phyloP scores from a whole-genome alignment of 805 yeast species.

The Cephaloascus fragrans region DNA sequence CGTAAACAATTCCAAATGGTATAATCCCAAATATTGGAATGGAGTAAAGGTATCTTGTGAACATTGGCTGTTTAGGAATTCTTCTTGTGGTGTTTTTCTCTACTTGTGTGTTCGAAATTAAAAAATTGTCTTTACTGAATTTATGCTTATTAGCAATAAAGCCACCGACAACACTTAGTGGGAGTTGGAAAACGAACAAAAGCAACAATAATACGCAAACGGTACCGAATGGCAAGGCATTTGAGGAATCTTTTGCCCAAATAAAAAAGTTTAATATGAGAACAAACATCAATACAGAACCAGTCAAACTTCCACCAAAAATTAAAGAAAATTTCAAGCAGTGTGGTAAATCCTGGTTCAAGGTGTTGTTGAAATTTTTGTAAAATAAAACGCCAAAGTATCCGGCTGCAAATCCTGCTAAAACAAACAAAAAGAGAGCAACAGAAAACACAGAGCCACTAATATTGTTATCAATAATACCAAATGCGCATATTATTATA shows the following conservation, averaged over 20 bases:
- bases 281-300: constrained; percentile 37
- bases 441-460: constrained; percentile 60
- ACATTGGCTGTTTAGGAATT: constrained; percentile 26
- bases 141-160: constrained; percentile 27
- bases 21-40: constrained; percentile 52
- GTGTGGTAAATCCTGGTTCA: constrained; percentile 13
- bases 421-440: constrained; percentile 48
- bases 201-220: constrained; percentile 47
- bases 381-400: constrained; percentile 57
- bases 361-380: constrained; percentile 39
- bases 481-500: constrained; percentile 45
- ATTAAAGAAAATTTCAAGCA: constrained; percentile 12
- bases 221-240: constrained; percentile 73
- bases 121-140: constrained; percentile 5
- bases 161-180: constrained; percentile 72
- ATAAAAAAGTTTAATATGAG: constrained; percentile 56
- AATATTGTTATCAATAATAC: constrained; percentile 52
- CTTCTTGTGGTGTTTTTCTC: constrained; percentile 4
- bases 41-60: constrained; percentile 18
- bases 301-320: constrained; percentile 32
- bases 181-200: constrained; percentile 61
- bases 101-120: constrained; percentile 13
- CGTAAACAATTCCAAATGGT: constrained; percentile 76
- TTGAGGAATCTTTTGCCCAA: constrained; percentile 68
- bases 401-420: constrained; percentile 71